These are phyloP conservation scores for Pseudogymnoascus pannorum DNA, from an alignment of 2,329 filamentous ascomycete species.

Conservation along the genomic window DNA sequence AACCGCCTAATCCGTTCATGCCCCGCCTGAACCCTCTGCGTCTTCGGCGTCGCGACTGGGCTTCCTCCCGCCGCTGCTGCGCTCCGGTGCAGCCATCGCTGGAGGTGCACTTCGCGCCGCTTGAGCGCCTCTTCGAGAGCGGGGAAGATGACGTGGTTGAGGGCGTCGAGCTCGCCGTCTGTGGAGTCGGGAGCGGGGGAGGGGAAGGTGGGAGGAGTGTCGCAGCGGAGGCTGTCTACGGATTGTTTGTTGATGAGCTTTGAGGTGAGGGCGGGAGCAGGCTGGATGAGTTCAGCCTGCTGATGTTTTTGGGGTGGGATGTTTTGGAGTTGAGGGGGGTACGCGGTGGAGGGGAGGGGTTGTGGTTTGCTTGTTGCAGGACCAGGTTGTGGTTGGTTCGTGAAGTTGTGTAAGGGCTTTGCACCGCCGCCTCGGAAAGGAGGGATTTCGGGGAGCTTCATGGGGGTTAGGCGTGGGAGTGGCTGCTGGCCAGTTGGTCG, in stretches of 20 bases:
- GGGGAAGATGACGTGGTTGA: conserved; percentile 87
- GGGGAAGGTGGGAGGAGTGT: conserved; percentile 45
- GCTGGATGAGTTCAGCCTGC: conserved; percentile 23
- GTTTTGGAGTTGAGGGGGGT: conserved; percentile 24
- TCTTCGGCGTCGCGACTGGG: conserved; percentile 48
- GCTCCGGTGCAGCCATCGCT: conserved; percentile 38
- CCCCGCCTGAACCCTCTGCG: conserved; percentile 61
- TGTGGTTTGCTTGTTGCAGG: conserved; percentile 23
- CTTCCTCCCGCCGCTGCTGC: conserved; percentile 31
- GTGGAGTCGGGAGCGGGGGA: conserved; percentile 49
- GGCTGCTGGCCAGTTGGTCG: conserved; percentile 28
- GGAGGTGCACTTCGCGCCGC: conserved; percentile 60
- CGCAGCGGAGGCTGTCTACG: conserved; percentile 21
- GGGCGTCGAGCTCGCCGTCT: conserved; percentile 70
- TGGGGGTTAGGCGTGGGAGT: conserved; percentile 29
- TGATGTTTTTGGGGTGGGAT: conserved; percentile 13
- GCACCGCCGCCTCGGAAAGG: conserved; percentile 27
- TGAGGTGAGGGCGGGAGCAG: conserved; percentile 27
- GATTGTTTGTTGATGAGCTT: conserved; percentile 28
- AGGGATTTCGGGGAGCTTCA: conserved; percentile 31
- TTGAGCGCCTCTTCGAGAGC: conserved; percentile 87
- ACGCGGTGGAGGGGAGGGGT: conserved; percentile 17
- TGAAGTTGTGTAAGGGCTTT: conserved; percentile 23
- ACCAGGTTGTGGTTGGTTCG: conserved; percentile 22
- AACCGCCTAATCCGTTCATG: conserved; percentile 78